Percentiles rank a stretch among this genome's conserved stretches.
These are phyloP conservation scores for Acanthamoeba triangularis DNA, from an alignment of 208 protist genomes.

Conservation along the genomic window DNA sequence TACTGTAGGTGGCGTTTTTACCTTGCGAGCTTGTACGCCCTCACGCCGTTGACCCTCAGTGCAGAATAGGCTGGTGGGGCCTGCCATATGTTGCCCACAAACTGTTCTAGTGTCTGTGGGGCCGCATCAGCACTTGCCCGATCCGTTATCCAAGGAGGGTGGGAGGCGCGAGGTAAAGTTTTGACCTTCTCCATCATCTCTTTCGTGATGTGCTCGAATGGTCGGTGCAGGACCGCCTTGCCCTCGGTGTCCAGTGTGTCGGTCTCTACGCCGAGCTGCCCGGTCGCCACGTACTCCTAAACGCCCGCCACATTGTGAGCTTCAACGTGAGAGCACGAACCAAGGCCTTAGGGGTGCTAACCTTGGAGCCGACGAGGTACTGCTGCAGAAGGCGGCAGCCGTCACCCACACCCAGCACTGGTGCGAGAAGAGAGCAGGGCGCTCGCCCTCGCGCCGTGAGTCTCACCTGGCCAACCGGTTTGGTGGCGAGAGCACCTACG, in stretches of 20 bases:
- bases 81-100: conserved; percentile 36
- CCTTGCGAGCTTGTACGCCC: conserved; percentile 14
- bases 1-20: background rate
- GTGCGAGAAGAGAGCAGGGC: background rate
- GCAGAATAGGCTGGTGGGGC: conserved; percentile 4
- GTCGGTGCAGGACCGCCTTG: background rate
- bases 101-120: background rate
- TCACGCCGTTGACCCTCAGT: background rate
- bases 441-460: no score
- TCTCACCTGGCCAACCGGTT: background rate
- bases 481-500: background rate
- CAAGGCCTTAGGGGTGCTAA: no score
- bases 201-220: background rate
- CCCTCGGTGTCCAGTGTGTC: conserved; percentile 29
- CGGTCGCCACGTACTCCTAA: conserved; percentile 16
- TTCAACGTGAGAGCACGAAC: background rate
- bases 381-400: background rate
- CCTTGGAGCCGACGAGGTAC: conserved; percentile 47
- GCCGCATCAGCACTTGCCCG: background rate
- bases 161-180: background rate
- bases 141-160: background rate
- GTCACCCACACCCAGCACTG: conserved; percentile 41
- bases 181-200: conserved; percentile 18
- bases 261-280: background rate
- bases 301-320: no score